Evolutionary conservation across 768 basidiomycete genomes (phyloP), one percentile per base, ranked within the genome.

Genomic region (Multifurca ochricompacta): DNA sequence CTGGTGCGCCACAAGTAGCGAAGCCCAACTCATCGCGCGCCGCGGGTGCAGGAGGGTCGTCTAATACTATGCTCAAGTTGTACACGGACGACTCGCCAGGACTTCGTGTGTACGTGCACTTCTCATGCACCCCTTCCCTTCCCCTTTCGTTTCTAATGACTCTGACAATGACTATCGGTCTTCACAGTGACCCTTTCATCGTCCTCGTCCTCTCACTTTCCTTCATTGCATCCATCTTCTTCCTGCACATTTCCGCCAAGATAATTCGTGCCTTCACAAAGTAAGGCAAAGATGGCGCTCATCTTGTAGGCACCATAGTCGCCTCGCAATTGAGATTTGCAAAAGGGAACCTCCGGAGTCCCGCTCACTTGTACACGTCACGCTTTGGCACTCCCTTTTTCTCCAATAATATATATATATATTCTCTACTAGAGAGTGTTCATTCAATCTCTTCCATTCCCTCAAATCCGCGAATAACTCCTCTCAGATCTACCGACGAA

Each of bases 41-140:
- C 36, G 92, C 94, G 25, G 93, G 95, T 37, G 92, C 92, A 54
- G 96, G 96, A 50, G 96, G 96, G 51, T 93, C 90, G 34, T 91
- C 87, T 54, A 95, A 91, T 74, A 99, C 96, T 53, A 98, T 99
- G 96, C 81, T 99, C 66, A 92, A 91, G 73, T 78, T 99, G 4
- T 98, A 98, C 81, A 98, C 96, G 35, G 95, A 97, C 68, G 96
- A 97, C 67, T 94, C 94, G 54, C 91, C 91, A 43, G 96, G 96
- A 21, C 79, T 99, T 51, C 83, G 93, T 78, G 91, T 99, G 96
- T 98, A 68, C 69, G 93, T 86, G 34, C 43, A 49, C 45, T 36
- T 6, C 44, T 25, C 21, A n/a, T n/a, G n/a, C n/a, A n/a, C n/a
- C 25, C 10, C 7, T 23, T 39, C 37, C 42, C 19, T 57, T 34